Percentiles rank a stretch among this genome's conserved stretches.
phyloP scores from a whole-genome alignment of 2,329 filamentous ascomycete genomes.

The Cercospora sp. region DNA sequence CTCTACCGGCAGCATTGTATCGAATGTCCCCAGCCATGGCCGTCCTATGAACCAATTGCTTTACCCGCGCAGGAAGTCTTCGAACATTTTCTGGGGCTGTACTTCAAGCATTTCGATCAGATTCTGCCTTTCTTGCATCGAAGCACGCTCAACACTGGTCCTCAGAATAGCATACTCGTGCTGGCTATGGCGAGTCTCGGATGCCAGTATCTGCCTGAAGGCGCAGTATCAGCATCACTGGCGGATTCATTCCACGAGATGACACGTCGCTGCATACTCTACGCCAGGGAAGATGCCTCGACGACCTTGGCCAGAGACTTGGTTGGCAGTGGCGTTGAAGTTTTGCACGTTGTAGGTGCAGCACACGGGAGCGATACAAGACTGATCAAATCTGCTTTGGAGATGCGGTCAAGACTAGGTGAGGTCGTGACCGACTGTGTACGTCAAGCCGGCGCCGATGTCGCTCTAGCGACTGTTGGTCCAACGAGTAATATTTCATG shows the following conservation, averaged over 20 bases:
- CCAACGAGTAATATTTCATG: constrained; percentile 15
- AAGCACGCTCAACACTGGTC: constrained; percentile 23
- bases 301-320: not conserved
- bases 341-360: constrained; percentile 22
- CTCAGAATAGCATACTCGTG: constrained; percentile 29
- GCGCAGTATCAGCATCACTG: constrained; percentile 3
- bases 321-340: constrained; percentile 4
- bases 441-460: not conserved
- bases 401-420: constrained; percentile 1
- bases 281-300: constrained; percentile 8
- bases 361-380: constrained; percentile 20
- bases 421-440: constrained; percentile 6
- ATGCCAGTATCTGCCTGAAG: constrained; percentile 29
- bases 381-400: constrained; percentile 6
- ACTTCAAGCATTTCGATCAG: constrained; percentile 36
- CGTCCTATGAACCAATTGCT: constrained; percentile 24
- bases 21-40: constrained; percentile 15
- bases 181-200: constrained; percentile 37
- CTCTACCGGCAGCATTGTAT: constrained; percentile 23
- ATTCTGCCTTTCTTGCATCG: constrained; percentile 37
- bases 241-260: constrained; percentile 26
- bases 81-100: constrained; percentile 32
- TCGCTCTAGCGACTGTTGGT: not conserved
- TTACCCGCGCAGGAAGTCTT: constrained; percentile 31
- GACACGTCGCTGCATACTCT: constrained; percentile 18